Evolutionary conservation across 495 filamentous ascomycete genomes (phyloP).

Genomic region (Talaromyces trachyspermus): DNA sequence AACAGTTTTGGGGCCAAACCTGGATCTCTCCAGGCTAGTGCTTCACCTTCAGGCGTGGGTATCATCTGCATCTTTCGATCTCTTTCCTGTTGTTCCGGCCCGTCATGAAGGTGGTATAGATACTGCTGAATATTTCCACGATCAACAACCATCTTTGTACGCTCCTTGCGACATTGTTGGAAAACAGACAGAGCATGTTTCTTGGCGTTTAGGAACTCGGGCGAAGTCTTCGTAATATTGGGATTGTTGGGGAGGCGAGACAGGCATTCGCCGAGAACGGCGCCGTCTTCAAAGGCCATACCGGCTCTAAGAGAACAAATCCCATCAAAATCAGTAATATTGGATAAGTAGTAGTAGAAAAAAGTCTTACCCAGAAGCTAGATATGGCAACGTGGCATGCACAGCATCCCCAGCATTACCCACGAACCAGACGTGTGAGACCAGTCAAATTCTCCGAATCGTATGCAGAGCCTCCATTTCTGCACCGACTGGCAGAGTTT

Average conservation of each 20-base stretch:
- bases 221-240: slow-evolving; percentile 16
- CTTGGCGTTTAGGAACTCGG: slow-evolving; percentile 22
- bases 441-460: slow-evolving; percentile 48
- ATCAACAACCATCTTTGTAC: slow-evolving; percentile 38
- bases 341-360: background rate
- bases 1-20: slow-evolving; percentile 34
- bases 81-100: slow-evolving; percentile 38
- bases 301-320: slow-evolving; percentile 27
- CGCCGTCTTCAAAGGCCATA: slow-evolving; percentile 43
- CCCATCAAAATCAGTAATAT: background rate
- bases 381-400: slow-evolving; percentile 58
- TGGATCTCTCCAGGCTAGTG: slow-evolving; percentile 40
- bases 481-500: slow-evolving; percentile 43
- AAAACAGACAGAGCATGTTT: slow-evolving; percentile 36
- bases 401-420: slow-evolving; percentile 58
- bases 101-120: slow-evolving; percentile 45
- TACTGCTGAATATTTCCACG: slow-evolving; percentile 42
- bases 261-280: slow-evolving; percentile 41
- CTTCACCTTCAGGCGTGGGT: slow-evolving; percentile 35
- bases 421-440: slow-evolving; percentile 43
- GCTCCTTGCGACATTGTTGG: slow-evolving; percentile 35
- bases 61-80: slow-evolving; percentile 39
- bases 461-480: slow-evolving; percentile 60
- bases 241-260: slow-evolving; percentile 26
- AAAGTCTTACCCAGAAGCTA: slow-evolving; percentile 34